Evolutionary conservation across 1,284 basidiomycete genomes (phyloP).

Genomic region (Papiliotrema fonsecae): DNA sequence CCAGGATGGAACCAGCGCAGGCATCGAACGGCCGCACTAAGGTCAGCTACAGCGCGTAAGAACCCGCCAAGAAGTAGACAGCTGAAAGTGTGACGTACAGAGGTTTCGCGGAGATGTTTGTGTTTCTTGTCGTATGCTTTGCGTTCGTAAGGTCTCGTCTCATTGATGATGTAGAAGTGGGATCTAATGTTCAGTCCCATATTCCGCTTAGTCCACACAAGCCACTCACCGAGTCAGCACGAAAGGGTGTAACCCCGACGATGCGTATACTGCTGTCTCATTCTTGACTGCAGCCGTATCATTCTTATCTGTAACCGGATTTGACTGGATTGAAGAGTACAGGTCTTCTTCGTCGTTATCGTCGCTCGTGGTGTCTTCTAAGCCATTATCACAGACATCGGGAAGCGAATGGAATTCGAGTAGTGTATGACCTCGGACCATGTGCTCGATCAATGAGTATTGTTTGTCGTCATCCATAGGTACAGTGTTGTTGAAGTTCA

Average conservation of each 20-base stretch:
- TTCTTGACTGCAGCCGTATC: too few relatives aligned
- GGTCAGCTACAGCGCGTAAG: too few relatives aligned
- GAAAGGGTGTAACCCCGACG: too few relatives aligned
- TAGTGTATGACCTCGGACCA: constrained; percentile 7
- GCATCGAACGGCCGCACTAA: constrained; percentile 10
- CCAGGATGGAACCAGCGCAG: constrained; percentile 3
- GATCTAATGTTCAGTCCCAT: constrained; percentile 7
- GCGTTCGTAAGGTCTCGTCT: constrained; percentile 14
- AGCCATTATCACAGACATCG: neutral
- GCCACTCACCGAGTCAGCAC: constrained; percentile 16
- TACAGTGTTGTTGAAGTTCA: neutral
- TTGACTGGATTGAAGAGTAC: constrained; percentile 5
- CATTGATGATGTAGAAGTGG: constrained; percentile 23
- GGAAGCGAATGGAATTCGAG: constrained; percentile 11
- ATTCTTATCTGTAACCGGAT: constrained; percentile 3
- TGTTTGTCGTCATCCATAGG: neutral
- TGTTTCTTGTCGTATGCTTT: constrained; percentile 18
- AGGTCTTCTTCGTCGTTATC: constrained; percentile 13
- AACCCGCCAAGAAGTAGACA: neutral
- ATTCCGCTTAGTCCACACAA: too few relatives aligned
- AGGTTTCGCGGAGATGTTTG: constrained; percentile 9
- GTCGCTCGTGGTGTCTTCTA: neutral
- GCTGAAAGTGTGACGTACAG: too few relatives aligned
- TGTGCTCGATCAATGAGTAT: constrained; percentile 10
- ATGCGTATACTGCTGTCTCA: too few relatives aligned